Base-by-base conservation (phyloP, 1,284 basidiomycete species). In the Rhizoctonia solani region DNA sequence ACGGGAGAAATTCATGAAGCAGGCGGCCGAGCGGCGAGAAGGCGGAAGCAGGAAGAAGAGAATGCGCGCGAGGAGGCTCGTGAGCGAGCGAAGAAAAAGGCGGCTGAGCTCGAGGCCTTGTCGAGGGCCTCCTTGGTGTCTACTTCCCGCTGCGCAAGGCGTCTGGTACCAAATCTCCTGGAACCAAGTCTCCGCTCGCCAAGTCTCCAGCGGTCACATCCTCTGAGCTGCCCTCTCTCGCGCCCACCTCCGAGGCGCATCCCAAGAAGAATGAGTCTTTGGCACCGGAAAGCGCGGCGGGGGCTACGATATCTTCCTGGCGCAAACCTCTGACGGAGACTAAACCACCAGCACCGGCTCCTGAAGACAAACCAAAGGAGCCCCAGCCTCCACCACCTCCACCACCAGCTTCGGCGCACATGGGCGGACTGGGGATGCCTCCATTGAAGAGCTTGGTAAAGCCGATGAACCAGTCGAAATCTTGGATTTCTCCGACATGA, bases 1-100 rank as follows among this genome's bases (percentile, higher is more conserved):
- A 75, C 90, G 46, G 88, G 93, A 63, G 87, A 87, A 70, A 81
- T 83, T 92, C 54, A 96, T 98, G 94, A 92, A 94, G 70, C 85
- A 80, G 66, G 93, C 93, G 2, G 95, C 94, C 2, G 93, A 93
- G 72, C 93, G 56, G 95, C 95, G 0, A 88, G 87, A 30, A 80
- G 86, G 68, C 80, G 90, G 67, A 80, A 93, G 53, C 85, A 93
- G 74, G 85, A 90, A 53, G 95, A 96, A 73, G 95, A 98, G 75
- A 87, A 87, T 69, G 90, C 93, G 72, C 82, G 94, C 13, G 87
- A 92, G 74, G 88, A 86, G 41, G 89, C 91, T 71, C 87, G 86
- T 69, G 93, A 95, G 73, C 81, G 95, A 23, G 95, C 95, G 1
- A 83, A 86, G 69, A 84, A 81, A 77, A 97, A 97, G 77, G 94